phyloP scores from a whole-genome alignment of 352 stramenopile genomes.

The Blastocystis sp. region DNA sequence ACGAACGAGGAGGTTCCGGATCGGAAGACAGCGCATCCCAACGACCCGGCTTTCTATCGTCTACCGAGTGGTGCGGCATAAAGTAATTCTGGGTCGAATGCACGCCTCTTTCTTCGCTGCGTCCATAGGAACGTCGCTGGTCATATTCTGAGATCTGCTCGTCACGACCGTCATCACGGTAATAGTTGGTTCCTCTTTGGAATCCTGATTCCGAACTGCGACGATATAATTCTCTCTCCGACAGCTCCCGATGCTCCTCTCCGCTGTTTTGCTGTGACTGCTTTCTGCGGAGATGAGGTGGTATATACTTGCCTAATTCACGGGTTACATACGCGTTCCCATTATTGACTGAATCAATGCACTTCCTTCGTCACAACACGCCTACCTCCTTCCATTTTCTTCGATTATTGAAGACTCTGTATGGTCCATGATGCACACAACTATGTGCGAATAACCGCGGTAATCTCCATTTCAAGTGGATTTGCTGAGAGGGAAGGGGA shows the following conservation, averaged over 20 bases:
- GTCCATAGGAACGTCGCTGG: neutral
- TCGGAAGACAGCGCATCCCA: conserved; percentile 1
- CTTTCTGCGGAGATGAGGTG: conserved; percentile 56
- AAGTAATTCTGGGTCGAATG: conserved; percentile 44
- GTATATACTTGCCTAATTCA: conserved; percentile 56
- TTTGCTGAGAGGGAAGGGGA: too few species aligned
- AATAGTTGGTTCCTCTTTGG: neutral
- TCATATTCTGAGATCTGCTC: neutral
- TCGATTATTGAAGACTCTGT: neutral
- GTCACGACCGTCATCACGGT: neutral
- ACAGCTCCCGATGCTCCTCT: neutral
- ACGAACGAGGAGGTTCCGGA: neutral
- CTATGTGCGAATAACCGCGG: too few species aligned
- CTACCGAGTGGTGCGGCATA: neutral
- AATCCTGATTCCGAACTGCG: neutral
- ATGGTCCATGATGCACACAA: too few species aligned
- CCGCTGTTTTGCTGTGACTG: neutral
- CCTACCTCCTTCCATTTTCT: conserved; percentile 31
- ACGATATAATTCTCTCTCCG: neutral
- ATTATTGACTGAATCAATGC: neutral
- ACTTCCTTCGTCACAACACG: neutral
- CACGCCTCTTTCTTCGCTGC: neutral
- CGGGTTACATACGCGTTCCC: neutral
- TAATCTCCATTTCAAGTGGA: too few species aligned
- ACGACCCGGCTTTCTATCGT: neutral